Evolutionary conservation across 2,329 filamentous ascomycete species (phyloP).

Genomic region (Alternaria sp.): DNA sequence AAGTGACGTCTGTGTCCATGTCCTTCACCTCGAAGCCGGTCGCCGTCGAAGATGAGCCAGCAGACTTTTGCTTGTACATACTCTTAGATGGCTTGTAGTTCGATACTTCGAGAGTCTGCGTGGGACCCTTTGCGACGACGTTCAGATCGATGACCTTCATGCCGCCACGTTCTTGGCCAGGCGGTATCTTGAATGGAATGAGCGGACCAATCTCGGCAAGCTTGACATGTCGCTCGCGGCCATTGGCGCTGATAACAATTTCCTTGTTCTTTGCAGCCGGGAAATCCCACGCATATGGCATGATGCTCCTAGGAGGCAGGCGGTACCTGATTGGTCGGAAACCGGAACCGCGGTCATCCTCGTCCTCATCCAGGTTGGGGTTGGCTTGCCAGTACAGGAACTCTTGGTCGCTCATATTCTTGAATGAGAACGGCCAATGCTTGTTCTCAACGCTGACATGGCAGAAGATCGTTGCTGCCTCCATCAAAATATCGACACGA

Average conservation of each 20-base stretch:
- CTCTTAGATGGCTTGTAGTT: constrained; percentile 95
- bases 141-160: constrained; percentile 96
- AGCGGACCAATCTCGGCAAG: constrained; percentile 95
- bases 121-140: constrained; percentile 92
- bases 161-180: constrained; percentile 64
- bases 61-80: constrained; percentile 75
- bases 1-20: constrained; percentile 83
- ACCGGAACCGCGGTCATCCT: constrained; percentile 78
- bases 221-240: constrained; percentile 88
- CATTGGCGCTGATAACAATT: constrained; percentile 78
- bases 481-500: constrained; percentile 87
- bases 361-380: constrained; percentile 90
- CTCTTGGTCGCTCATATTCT: constrained; percentile 95
- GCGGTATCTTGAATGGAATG: constrained; percentile 87
- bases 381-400: constrained; percentile 97
- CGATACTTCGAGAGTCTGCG: constrained; percentile 89
- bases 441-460: constrained; percentile 89
- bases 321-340: constrained; percentile 95
- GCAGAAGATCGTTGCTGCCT: constrained; percentile 90
- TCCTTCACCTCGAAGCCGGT: constrained; percentile 93
- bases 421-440: constrained; percentile 98
- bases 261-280: constrained; percentile 97
- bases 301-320: constrained; percentile 91
- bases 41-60: constrained; percentile 63
- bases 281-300: constrained; percentile 99